Base-by-base conservation (phyloP, 2,329 filamentous ascomycete species). In the Fusarium oxysporum region DNA sequence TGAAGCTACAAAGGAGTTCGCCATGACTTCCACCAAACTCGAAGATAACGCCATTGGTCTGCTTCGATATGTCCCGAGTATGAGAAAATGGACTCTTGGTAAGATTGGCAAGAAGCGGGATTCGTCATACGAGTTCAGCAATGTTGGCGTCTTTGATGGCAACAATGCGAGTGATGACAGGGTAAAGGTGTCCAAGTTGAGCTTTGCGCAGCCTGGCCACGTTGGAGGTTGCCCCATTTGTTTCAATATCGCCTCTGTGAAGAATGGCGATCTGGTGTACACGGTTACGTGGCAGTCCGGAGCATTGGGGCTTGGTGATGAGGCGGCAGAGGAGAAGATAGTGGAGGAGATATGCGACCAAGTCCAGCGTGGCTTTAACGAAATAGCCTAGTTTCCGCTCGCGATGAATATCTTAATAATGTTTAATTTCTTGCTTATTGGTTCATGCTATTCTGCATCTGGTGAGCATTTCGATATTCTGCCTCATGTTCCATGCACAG, bases 241-340 rank as follows among this genome's bases (percentile, higher is more conserved):
- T 25, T 78, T 78, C 62, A 78, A 75, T 16, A 51, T 76, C 12
- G 62, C 58, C 12, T 69, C 68, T 19, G 59, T 72, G 40, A 78
- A 72, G 57, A 73, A 65, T 43, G 65, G 70, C 9, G 64, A 62
- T 43, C 30, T 78, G 40, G 51, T 74, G 10, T 78, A 66, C 37
- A 78, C 77, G 14, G 60, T 75, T 35, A 77, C 73, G 45, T 78
- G 77, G 77, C 74, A 75, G 23, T 28, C 21, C 4, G 75, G 75
- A n/a, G 70, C 76, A 23, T 40, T 78, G 60, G 75, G 63, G 38
- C 63, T 78, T 40, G 57, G 62, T 48, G 43, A 56, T 9, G 62
- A 68, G 40, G 64, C 56, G 8, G 53, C 71, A 16, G 76, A 78
- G 33, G 71, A 68, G 6, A 38, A 38, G 41, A 45, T 76, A 47